Evolutionary conservation across 2,329 filamentous ascomycete genomes (phyloP), one percentile per base, ranked within the genome.

Genomic region (Mycogone perniciosa): DNA sequence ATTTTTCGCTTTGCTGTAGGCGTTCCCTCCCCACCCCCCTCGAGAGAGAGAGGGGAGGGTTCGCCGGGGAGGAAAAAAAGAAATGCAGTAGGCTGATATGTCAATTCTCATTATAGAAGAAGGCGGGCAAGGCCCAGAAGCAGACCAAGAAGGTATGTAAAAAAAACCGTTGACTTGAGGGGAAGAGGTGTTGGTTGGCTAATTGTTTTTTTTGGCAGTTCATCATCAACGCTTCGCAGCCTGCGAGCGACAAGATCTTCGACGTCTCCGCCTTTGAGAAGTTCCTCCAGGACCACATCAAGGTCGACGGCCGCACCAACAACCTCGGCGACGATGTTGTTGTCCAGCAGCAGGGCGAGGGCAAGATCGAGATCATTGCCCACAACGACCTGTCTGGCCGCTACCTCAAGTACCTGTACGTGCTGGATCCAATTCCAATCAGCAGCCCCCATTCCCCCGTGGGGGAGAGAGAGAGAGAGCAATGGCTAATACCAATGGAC

Each of bases 231-330:
- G 92, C 91, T 75, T 91, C 89, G 69, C 92, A 97, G 80, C 93
- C 93, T 68, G 91, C 91, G 65, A 88, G 84, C 80, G 93, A 99
- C 84, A 97, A 97, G 86, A 99, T 99, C 84, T 97, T 99, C 85
- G 93, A 99, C 76, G 85, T 96, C 73, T 85, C 88, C 67, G 91
- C 91, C 64, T 99, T 99, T 75, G 91, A 96, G 81, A 97, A 97
- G 85, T 99, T 99, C 88, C 88, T 99, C 59, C 91, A 96, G 84
- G 93, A 97, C 78, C 90, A 88, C 79, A 95, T 99, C 86, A 99
- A 99, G 89, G 90, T 99, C 66, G 93, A 96, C 65, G 92, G 92
- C 79, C 92, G 90, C 71, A 91, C 92, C 70, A 91, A 91, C 67
- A 97, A 99, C 86, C 88, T 99, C 65, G 93, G 93, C 72, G 93